phyloP scores from a whole-genome alignment of 495 filamentous ascomycete species.

The Lasiosphaeria hispida region DNA sequence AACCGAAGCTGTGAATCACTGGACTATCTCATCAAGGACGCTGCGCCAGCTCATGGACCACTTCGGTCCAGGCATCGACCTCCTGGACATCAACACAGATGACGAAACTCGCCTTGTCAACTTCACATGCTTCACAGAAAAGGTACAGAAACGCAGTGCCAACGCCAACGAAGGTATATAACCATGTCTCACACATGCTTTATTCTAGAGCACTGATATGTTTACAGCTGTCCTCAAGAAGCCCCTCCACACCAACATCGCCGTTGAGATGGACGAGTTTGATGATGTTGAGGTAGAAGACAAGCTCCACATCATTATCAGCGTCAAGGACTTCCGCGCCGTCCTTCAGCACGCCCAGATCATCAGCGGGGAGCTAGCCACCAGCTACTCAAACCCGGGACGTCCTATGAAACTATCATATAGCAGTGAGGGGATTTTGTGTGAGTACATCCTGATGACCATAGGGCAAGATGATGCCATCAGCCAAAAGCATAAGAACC shows the following conservation, averaged over 20 bases:
- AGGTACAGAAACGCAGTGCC: conserved; percentile 54
- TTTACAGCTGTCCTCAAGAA: conserved; percentile 80
- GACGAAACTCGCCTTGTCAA: conserved; percentile 49
- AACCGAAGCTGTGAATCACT: conserved; percentile 65
- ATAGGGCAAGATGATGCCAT: conserved; percentile 65
- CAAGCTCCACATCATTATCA: conserved; percentile 79
- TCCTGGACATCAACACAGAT: conserved; percentile 82
- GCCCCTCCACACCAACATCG: conserved; percentile 87
- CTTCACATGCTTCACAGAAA: conserved; percentile 96
- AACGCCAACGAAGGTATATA: conserved; percentile 72
- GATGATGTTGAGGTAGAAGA: conserved; percentile 74
- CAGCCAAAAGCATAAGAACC: conserved; percentile 41
- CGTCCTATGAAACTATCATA: conserved; percentile 84
- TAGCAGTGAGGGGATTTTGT: conserved; percentile 65
- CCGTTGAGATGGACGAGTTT: conserved; percentile 83
- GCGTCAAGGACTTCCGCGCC: conserved; percentile 91
- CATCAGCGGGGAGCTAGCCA: conserved; percentile 64
- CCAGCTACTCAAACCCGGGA: conserved; percentile 76
- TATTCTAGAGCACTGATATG: conserved; percentile 10
- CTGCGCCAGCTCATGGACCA: conserved; percentile 85
- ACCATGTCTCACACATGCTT: background rate
- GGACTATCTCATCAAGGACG: conserved; percentile 72
- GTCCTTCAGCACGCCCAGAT: conserved; percentile 82
- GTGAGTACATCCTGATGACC: conserved; percentile 94
- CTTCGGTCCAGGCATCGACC: conserved; percentile 86